These are phyloP conservation scores for Leptographium procerum DNA, from an alignment of 2,329 filamentous ascomycete genomes.

Conservation along the genomic window DNA sequence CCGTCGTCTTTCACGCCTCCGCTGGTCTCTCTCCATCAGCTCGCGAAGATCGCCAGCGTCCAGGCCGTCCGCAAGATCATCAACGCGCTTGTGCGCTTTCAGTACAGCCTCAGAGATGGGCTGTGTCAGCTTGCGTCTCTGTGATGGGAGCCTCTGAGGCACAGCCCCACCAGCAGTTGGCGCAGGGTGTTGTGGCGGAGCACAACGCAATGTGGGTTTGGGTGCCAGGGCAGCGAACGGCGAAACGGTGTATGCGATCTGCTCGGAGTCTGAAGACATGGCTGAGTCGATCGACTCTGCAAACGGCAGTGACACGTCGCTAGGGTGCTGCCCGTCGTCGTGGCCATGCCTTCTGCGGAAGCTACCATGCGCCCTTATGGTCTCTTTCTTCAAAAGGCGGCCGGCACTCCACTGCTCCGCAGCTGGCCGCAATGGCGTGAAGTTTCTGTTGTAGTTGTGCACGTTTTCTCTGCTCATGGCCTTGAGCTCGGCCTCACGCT, in stretches of 20 bases:
- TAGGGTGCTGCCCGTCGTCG: slow-evolving; percentile 44
- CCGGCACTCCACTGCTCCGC: slow-evolving; percentile 49
- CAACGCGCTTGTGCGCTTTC: slow-evolving; percentile 49
- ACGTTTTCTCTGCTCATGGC: slow-evolving; percentile 53
- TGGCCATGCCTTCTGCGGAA: slow-evolving; percentile 21
- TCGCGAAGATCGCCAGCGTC: slow-evolving; percentile 76
- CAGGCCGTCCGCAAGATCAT: slow-evolving; percentile 72
- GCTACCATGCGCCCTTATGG: slow-evolving; percentile 46
- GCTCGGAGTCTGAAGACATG: slow-evolving; percentile 64
- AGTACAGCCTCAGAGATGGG: slow-evolving; percentile 50
- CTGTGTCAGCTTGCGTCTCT: slow-evolving; percentile 38
- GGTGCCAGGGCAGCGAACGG: slow-evolving; percentile 73
- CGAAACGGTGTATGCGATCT: slow-evolving; percentile 68
- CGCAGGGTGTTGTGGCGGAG: slow-evolving; percentile 50
- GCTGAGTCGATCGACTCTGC: slow-evolving; percentile 66
- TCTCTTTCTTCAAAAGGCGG: slow-evolving; percentile 49
- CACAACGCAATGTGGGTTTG: slow-evolving; percentile 69
- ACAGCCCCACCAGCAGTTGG: slow-evolving; percentile 31
- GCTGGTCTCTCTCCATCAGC: slow-evolving; percentile 78
- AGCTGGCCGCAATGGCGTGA: slow-evolving; percentile 52
- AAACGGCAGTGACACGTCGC: slow-evolving; percentile 64
- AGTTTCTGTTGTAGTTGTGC: slow-evolving; percentile 24
- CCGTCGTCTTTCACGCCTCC: slow-evolving; percentile 65
- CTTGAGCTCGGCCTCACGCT: slow-evolving; percentile 78
- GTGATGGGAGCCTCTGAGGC: slow-evolving; percentile 36